Percentiles rank a stretch among this genome's conserved stretches.
Evolutionary conservation across 2,329 filamentous ascomycete genomes (phyloP).

Genomic region (Fusarium subtropicale): DNA sequence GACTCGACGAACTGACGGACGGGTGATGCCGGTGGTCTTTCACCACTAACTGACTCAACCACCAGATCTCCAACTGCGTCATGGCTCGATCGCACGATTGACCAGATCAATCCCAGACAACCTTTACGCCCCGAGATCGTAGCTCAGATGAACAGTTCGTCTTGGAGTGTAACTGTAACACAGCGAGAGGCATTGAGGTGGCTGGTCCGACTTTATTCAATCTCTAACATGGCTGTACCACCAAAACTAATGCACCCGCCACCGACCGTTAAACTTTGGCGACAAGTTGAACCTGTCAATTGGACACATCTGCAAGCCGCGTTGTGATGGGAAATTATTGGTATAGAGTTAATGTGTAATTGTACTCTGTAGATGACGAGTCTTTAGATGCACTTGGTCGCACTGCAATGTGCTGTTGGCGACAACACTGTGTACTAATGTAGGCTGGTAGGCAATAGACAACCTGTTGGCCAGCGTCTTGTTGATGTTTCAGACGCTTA

Average conservation of each 20-base stretch:
- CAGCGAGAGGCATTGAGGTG: neutral
- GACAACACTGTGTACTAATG: neutral
- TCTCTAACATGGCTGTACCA: neutral
- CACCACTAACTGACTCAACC: neutral
- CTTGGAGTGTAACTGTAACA: neutral
- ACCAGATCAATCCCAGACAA: neutral
- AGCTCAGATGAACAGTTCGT: neutral
- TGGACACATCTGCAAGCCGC: neutral
- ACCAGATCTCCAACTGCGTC: neutral
- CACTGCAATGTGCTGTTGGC: neutral
- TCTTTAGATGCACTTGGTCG: no score
- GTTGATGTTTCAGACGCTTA: neutral
- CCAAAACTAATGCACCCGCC: neutral
- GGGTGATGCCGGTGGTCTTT: neutral
- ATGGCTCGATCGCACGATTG: neutral
- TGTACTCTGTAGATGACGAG: neutral
- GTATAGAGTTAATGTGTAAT: neutral
- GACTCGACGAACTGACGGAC: no score
- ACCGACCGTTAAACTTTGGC: neutral
- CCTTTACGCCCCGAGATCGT: neutral
- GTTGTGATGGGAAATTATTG: neutral
- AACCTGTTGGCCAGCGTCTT: neutral
- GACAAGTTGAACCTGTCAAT: neutral
- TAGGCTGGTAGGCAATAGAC: neutral
- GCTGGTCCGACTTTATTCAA: neutral